A percentile compares a stretch with the other conserved stretches of the same genome.
Conservation (phyloP, 2,329 filamentous ascomycete genomes). For the Ceratocystis alfenasii region DNA sequence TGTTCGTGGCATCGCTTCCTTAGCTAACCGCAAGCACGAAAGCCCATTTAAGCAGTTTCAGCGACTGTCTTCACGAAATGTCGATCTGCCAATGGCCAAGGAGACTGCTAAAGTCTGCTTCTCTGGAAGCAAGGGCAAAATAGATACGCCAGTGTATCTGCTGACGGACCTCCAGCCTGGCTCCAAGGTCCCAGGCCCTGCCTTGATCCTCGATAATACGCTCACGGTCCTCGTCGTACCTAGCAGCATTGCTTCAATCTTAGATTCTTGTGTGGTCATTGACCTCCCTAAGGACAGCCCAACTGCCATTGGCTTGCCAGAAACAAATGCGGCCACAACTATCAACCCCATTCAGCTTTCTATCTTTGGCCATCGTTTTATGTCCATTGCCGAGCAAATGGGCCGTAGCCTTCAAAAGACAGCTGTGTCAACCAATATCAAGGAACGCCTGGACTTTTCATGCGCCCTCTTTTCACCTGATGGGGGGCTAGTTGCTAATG, state of each 20-base stretch:
- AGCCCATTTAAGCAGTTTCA: slow-evolving; percentile 76
- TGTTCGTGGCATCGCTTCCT: slow-evolving; percentile 63
- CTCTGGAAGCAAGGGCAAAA: slow-evolving; percentile 44
- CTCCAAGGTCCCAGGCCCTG: slow-evolving; percentile 63
- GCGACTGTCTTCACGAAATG: slow-evolving; percentile 28
- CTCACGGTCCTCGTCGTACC: slow-evolving; percentile 90
- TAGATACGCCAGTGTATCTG: slow-evolving; percentile 71
- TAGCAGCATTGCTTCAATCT: slow-evolving; percentile 59
- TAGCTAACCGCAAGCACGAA: slow-evolving; percentile 42
- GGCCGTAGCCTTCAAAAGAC: slow-evolving; percentile 69
- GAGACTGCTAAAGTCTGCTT: slow-evolving; percentile 65
- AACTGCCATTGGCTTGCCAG: neutral
- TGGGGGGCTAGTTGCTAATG: slow-evolving; percentile 65
- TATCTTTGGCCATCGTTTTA: slow-evolving; percentile 72
- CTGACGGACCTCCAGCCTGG: slow-evolving; percentile 62
- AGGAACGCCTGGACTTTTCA: slow-evolving; percentile 71
- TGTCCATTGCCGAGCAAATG: slow-evolving; percentile 81
- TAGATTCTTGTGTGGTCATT: slow-evolving; percentile 81
- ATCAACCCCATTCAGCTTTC: slow-evolving; percentile 62
- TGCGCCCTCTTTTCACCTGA: slow-evolving; percentile 68
- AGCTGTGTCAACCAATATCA: slow-evolving; percentile 68
- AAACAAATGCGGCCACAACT: slow-evolving; percentile 1
- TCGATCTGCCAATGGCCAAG: slow-evolving; percentile 44
- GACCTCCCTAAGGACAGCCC: slow-evolving; percentile 34
- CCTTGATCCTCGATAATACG: slow-evolving; percentile 74